phyloP scores from a whole-genome alignment of 805 yeast genomes.

The Peterozyma xylosa region DNA sequence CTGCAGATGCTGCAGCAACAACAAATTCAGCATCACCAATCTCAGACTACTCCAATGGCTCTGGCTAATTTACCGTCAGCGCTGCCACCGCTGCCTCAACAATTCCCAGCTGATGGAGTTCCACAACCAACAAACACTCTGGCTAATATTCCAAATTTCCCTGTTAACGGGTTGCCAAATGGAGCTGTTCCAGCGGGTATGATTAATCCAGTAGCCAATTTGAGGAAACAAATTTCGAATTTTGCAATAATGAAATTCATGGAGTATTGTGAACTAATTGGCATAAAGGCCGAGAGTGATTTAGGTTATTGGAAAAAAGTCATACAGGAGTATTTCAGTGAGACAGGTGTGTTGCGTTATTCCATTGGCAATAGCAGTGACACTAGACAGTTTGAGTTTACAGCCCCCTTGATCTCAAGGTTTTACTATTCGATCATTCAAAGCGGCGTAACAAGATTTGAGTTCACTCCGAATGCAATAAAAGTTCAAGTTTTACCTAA shows the following conservation, averaged over 20 bases:
- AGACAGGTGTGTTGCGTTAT: conserved; percentile 39
- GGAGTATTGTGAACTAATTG: conserved; percentile 10
- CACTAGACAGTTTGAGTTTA: conserved; percentile 54
- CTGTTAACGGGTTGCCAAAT: no score
- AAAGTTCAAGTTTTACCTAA: conserved; percentile 46
- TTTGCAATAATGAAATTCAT: conserved; percentile 12
- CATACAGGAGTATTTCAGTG: conserved; percentile 44
- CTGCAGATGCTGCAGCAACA: not conserved
- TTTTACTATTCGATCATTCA: conserved; percentile 46
- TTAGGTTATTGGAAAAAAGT: conserved; percentile 43
- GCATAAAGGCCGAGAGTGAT: conserved; percentile 13
- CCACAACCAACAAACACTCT: conserved; percentile 1
- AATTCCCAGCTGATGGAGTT: conserved; percentile 3
- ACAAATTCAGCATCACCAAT: not conserved
- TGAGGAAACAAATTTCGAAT: conserved; percentile 12
- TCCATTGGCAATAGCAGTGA: conserved; percentile 35
- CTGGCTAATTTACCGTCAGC: conserved; percentile 5
- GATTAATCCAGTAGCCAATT: conserved; percentile 5
- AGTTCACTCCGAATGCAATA: conserved; percentile 38
- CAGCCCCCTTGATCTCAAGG: conserved; percentile 57
- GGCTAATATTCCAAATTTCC: no score
- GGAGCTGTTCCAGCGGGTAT: not conserved
- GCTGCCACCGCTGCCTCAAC: not conserved
- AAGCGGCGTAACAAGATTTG: conserved; percentile 44
- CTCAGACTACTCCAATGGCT: conserved; percentile 1